Evolutionary conservation across 1,139 yeast species (phyloP), one percentile per base, ranked within the genome.

Genomic region (Candida frijolesensis): DNA sequence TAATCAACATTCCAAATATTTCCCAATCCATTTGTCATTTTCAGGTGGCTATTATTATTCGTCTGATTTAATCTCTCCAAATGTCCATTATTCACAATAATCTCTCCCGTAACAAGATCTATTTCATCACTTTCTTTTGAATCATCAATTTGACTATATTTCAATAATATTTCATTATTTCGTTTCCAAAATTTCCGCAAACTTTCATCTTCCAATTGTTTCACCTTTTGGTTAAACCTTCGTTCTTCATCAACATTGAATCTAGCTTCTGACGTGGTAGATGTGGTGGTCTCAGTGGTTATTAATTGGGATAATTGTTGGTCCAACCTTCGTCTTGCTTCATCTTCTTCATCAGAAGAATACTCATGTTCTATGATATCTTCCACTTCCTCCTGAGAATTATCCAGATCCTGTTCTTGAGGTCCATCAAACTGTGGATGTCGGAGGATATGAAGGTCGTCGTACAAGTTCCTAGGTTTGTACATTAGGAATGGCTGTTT

Each of bases 41-140:
- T 25, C 29, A 25, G 10, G 29, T 5, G 29, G 10, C 58, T 48
- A 16, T 14, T n/a, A 4, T 40, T 18, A 14, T 45, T 42, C 32
- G 54, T 48, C 12, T 52, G 52, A 44, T 56, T 56, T 45, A 80
- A 57, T 2, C 82, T 76, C 48, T 77, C 66, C 25, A 87, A 57
- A 63, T 87, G 94, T 1, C 94, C 94, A 51, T 80, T 78, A 57
- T 87, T 89, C 15, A 70, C 76, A 2, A 82, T 63, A 5, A 87
- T 78, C 47, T 76, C 71, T 1, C 91, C 90, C 0, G 89, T 81
- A 4, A 63, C 60, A 29, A 87, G 61, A 60, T 87, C 89, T n/a
- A 87, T 70, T 30, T 84, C 77, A 61, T 87, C 92, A 46, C 89
- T 86, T 54, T 82, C 84, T 15, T 6, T 19, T 2, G 71, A 71